Evolutionary conservation across 2,329 filamentous ascomycete genomes (phyloP).

Genomic region (Paramyrothecium sp.): DNA sequence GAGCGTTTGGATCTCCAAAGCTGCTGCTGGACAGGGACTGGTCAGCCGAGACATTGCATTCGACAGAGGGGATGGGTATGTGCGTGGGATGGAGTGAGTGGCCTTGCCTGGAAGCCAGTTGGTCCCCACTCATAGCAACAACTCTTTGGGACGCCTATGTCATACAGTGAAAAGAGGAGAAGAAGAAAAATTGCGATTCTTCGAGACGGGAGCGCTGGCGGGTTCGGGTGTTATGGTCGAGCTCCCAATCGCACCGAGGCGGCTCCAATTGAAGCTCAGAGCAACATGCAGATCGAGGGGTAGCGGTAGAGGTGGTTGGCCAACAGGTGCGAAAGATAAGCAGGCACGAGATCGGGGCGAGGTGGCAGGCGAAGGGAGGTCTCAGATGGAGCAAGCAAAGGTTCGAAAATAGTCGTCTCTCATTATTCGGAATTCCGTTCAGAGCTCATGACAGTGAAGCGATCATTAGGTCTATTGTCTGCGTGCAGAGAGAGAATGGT

Average conservation of each 20-base stretch:
- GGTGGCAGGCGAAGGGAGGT: too few species aligned
- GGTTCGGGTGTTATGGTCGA: too few species aligned
- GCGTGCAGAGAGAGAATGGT: neutral
- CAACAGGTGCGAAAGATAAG: conserved; percentile 6
- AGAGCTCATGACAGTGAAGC: neutral
- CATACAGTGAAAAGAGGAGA: conserved; percentile 15
- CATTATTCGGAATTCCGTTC: neutral
- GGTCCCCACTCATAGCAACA: conserved; percentile 67
- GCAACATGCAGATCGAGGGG: neutral
- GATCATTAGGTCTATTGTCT: neutral
- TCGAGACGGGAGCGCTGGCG: too few species aligned
- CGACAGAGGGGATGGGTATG: conserved; percentile 7
- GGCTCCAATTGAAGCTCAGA: neutral
- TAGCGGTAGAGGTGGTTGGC: neutral
- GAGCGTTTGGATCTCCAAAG: conserved; percentile 64
- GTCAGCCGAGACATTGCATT: conserved; percentile 31
- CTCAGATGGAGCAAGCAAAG: neutral
- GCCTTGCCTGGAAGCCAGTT: conserved; percentile 52
- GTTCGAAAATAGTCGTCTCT: neutral
- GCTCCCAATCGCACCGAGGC: too few species aligned
- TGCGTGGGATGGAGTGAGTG: conserved; percentile 7
- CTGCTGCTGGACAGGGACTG: conserved; percentile 32
- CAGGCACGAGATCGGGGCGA: neutral
- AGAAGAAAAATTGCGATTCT: neutral
- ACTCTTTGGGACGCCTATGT: conserved; percentile 19